These are phyloP conservation scores for Naumovozyma castellii DNA, from an alignment of 805 yeast genomes.

Conservation along the genomic window DNA sequence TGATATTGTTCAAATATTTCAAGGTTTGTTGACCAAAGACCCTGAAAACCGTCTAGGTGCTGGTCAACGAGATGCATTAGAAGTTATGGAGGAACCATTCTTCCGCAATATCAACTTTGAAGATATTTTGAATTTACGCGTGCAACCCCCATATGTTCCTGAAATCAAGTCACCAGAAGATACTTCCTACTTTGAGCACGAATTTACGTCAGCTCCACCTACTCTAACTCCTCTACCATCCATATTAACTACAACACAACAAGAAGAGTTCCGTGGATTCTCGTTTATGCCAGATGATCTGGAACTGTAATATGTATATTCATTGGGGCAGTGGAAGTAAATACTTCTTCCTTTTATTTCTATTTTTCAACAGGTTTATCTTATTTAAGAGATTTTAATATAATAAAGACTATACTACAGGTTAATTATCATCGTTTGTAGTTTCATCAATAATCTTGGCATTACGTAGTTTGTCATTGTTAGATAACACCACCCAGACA, in stretches of 20 bases:
- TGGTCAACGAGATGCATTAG: constrained; percentile 81
- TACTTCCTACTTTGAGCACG: constrained; percentile 86
- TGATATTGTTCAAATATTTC: constrained; percentile 88
- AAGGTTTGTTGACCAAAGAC: constrained; percentile 82
- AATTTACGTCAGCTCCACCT: constrained; percentile 90
- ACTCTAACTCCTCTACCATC: constrained; percentile 91
- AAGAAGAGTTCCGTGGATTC: constrained; percentile 95
- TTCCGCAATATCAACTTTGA: constrained; percentile 86
- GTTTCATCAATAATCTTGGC: no score
- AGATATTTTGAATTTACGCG: constrained; percentile 60
- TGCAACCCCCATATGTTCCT: constrained; percentile 86
- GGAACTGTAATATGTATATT: constrained; percentile 22
- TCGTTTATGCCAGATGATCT: constrained; percentile 68
- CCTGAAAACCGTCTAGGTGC: constrained; percentile 78
- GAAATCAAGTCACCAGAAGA: constrained; percentile 81
- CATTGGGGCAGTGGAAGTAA: background rate
- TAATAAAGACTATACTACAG: no score
- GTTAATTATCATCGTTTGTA: no score
- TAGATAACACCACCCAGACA: no score
- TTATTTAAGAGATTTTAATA: no score
- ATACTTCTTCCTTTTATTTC: background rate
- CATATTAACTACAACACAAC: constrained; percentile 73
- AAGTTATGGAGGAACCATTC: constrained; percentile 92
- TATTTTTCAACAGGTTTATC: no score
- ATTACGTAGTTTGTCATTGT: no score